Evolutionary conservation across 805 yeast species (phyloP).

Genomic region (Zygosaccharomyces gambellarensis): DNA sequence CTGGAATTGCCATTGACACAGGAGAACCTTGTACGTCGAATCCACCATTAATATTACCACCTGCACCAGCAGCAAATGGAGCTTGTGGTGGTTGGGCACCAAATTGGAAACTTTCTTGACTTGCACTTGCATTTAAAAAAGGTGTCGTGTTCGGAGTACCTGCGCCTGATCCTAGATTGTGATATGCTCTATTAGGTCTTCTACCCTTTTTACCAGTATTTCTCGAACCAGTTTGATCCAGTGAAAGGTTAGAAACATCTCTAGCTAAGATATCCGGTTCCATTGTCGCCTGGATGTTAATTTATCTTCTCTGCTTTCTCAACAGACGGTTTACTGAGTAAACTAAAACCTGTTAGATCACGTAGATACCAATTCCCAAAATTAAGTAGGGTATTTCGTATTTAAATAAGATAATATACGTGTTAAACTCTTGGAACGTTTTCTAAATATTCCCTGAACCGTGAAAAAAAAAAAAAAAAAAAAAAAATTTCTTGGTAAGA

Average conservation of each 20-base stretch:
- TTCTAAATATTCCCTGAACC: not conserved
- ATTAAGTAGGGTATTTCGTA: not conserved
- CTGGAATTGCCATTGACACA: constrained; percentile 11
- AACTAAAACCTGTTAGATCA: not conserved
- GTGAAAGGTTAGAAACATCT: constrained; percentile 20
- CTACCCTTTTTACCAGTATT: constrained; percentile 20
- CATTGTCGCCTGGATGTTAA: constrained; percentile 5
- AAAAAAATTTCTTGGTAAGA: not conserved
- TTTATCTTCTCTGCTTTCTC: not conserved
- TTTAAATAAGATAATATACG: not conserved
- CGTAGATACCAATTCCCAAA: not conserved
- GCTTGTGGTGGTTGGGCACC: constrained; percentile 10
- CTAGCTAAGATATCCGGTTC: constrained; percentile 16
- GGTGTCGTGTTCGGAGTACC: constrained; percentile 14
- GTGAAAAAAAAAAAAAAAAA: not conserved
- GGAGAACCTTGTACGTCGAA: constrained; percentile 7
- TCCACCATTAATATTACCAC: not conserved
- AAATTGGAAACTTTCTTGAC: constrained; percentile 9
- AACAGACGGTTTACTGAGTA: no score
- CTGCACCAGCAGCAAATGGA: constrained; percentile 4
- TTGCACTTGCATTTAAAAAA: constrained; percentile 6
- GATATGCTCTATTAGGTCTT: constrained; percentile 33
- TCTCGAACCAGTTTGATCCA: constrained; percentile 17
- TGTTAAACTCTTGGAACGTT: not conserved
- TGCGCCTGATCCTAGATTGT: constrained; percentile 18